Base-by-base conservation (phyloP, 768 basidiomycete species). In the Kwoniella sp. region DNA sequence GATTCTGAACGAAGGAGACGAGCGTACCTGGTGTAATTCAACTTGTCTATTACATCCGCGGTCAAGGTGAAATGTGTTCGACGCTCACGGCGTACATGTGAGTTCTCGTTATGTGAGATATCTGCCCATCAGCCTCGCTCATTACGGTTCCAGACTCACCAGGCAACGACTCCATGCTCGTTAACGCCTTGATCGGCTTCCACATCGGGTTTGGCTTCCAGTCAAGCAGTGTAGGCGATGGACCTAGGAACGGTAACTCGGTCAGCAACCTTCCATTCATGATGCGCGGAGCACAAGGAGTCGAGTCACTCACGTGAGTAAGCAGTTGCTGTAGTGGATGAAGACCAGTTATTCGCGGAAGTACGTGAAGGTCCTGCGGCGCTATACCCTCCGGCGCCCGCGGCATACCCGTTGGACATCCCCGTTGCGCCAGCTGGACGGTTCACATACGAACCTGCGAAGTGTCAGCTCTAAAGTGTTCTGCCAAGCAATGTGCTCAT, bases 201-300 rank as follows among this genome's bases (percentile, higher is more conserved):
- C 77, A 80, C 71, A 75, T 70, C 2, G 79, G 77, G 29, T 70
- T 76, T 4, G 67, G 34, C 56, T 76, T 77, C 79, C 79, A 80
- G 30, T 75, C 71, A 25, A 67, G 63, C 25, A 73, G 56, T 0
- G 59, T 56, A 13, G 65, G 51, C 23, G 59, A 37, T 3, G 61
- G 50, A 13, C 68, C 64, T 51, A n/a, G 45, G 9, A 20, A 34
- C 13, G 5, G 34, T 34, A 34, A 5, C 34, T 34, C 13, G 13
- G 34, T 34, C 34, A 34, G 34, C 34, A 34, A 34, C 34, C 34
- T 34, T 34, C 34, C 34, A 34, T 34, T 13, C 34, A n/a, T 34
- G 13, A 5, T 13, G 13, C 13, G 13, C 13, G 34, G 34, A 34
- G 5, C 34, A 34, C 13, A 34, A 5, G 34, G 34, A 34, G 8